phyloP scores from a whole-genome alignment of 1,139 yeast genomes.

The Geotrichum klebahnii region DNA sequence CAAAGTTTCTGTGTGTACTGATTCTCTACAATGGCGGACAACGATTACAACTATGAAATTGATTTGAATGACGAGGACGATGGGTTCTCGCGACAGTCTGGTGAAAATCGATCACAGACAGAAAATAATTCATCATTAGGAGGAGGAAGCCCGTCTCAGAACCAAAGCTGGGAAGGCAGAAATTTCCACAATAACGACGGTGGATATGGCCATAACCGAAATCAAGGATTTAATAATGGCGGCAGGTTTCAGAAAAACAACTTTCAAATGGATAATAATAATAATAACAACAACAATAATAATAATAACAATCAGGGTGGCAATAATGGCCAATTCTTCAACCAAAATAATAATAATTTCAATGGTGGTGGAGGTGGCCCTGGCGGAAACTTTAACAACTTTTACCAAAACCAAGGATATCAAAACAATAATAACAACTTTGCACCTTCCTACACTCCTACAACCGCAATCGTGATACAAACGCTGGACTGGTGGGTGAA shows the following conservation, averaged over 20 bases:
- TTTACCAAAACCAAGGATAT: background rate
- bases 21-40: conserved; percentile 22
- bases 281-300: conserved; percentile 9
- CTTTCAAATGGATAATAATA: conserved; percentile 11
- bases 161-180: conserved; percentile 1
- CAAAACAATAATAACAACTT: conserved; percentile 9
- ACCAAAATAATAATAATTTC: conserved; percentile 23
- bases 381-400: background rate
- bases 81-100: conserved; percentile 5
- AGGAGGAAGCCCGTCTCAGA: background rate
- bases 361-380: conserved; percentile 7
- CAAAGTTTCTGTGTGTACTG: background rate
- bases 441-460: conserved; percentile 21
- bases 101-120: background rate
- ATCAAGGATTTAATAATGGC: conserved; percentile 3
- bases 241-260: conserved; percentile 1
- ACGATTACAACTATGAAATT: conserved; percentile 30
- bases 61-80: conserved; percentile 34
- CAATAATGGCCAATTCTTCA: conserved; percentile 18
- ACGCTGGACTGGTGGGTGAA: conserved; percentile 37
- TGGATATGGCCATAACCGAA: background rate
- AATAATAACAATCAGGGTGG: conserved; percentile 17
- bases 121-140: background rate
- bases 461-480: conserved; percentile 28
- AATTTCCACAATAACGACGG: background rate